Evolutionary conservation across 164 flowering plant genomes (phyloP).

Genomic region (Nymphaea thermarum): DNA sequence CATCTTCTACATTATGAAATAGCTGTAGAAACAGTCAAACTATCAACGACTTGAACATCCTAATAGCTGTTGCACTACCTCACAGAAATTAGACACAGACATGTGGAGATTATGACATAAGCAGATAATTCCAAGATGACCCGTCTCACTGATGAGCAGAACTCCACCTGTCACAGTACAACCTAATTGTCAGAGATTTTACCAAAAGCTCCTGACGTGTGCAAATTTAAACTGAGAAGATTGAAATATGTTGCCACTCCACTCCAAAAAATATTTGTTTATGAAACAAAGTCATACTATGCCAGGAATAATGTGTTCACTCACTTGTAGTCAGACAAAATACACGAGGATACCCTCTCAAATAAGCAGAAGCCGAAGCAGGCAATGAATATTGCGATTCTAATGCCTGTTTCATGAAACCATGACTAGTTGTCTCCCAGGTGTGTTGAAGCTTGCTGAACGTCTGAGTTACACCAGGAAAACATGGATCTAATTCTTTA

Average conservation of each 20-base stretch:
- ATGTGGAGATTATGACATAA: constrained; percentile 43
- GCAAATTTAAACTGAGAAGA: too few species aligned
- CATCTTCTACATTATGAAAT: not conserved
- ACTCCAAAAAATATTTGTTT: too few species aligned
- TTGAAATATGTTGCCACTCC: too few species aligned
- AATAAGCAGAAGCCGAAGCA: constrained; percentile 11
- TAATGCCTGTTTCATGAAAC: constrained; percentile 9
- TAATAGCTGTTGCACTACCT: constrained; percentile 25
- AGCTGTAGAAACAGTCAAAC: not conserved
- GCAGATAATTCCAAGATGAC: constrained; percentile 51
- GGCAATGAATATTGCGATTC: constrained; percentile 10
- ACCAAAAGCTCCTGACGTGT: not conserved
- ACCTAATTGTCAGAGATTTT: not conserved
- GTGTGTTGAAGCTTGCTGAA: constrained; percentile 9
- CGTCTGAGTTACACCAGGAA: constrained; percentile 5
- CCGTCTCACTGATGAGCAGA: constrained; percentile 45
- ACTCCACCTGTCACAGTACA: constrained; percentile 35
- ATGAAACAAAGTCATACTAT: too few species aligned
- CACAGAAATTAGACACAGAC: constrained; percentile 53
- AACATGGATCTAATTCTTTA: not conserved
- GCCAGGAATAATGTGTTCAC: constrained; percentile 7
- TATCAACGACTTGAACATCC: not conserved
- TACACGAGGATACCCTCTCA: constrained; percentile 32
- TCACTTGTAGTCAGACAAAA: constrained; percentile 41
- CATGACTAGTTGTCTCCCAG: constrained; percentile 4